These are phyloP conservation scores for Aspergillus clavatus DNA, from an alignment of 2,329 filamentous ascomycete species.

Conservation along the genomic window DNA sequence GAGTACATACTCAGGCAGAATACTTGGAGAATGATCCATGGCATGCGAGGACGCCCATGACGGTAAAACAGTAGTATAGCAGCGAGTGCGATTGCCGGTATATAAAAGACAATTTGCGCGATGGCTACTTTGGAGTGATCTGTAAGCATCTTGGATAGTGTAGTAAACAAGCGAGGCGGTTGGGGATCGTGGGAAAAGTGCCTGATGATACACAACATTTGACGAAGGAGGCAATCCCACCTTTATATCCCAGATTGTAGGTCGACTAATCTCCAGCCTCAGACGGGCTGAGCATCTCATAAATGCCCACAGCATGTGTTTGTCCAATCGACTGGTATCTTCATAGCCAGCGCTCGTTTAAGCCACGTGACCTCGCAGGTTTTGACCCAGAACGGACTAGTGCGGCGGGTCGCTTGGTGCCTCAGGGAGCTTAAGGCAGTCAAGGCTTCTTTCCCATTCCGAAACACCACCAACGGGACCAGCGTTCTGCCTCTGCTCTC, in stretches of 20 bases:
- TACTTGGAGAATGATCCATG: constrained; percentile 17
- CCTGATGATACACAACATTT: too few species aligned
- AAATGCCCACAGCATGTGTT: too few species aligned
- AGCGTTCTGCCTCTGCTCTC: too few species aligned
- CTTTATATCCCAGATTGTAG: too few species aligned
- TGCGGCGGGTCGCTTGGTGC: neutral
- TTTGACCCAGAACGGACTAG: neutral
- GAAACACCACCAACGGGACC: too few species aligned
- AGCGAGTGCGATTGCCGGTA: constrained; percentile 12
- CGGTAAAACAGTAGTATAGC: constrained; percentile 12
- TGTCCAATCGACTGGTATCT: neutral
- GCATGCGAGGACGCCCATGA: constrained; percentile 16
- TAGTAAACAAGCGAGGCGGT: neutral
- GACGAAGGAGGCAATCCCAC: too few species aligned
- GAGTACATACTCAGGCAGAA: constrained; percentile 17
- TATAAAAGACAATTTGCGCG: constrained; percentile 20
- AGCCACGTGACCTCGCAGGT: neutral
- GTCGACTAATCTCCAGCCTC: too few species aligned
- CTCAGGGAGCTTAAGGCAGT: neutral
- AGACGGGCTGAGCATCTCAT: too few species aligned
- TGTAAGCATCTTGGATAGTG: constrained; percentile 11
- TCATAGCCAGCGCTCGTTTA: neutral
- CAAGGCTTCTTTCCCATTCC: neutral
- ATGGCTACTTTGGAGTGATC: constrained; percentile 18
- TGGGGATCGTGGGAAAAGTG: too few species aligned